Base-by-base conservation (phyloP, 2,329 filamentous ascomycete genomes). In the Westerdykella aurantiaca region DNA sequence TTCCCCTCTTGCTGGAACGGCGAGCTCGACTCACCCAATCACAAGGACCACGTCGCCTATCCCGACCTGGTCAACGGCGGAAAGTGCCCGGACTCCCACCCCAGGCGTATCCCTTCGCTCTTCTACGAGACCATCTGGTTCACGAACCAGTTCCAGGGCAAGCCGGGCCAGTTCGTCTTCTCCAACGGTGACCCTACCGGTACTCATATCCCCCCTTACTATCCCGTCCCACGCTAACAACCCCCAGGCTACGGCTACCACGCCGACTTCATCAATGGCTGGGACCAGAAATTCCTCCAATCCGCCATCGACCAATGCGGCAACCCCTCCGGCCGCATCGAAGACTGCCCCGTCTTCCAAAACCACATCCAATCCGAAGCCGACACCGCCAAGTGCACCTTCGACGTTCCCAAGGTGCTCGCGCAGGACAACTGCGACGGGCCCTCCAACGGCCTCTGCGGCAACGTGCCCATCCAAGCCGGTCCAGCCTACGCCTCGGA, bases 1-100 rank as follows among this genome's bases (percentile, higher is more conserved):
- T 85, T 88, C 70, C 84, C 84, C 3, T 86, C 82, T 6, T 88
- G 84, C 76, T 87, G 85, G 76, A 79, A 88, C 68, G 84, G 83
- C 37, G 66, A 71, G 48, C 72, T 74, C 34, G 78, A 76, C 46
- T 71, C 83, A 35, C 68, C 72, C 38, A 73, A 83, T 69, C 81
- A 80, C 72, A 71, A 74, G 66, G 74, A 75, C 53, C 86, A 87
- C 73, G 81, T 83, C 73, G 55, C 71, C 16, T 88, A 78, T 64
- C 84, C 84, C 38, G 66, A 64, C 37, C 61, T 69, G 42, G 71
- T 68, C 51, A 64, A 78, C 49, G 71, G 73, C 52, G 78, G 77
- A 49, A 74, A 74, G 58, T 82, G 79, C 58, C 78, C 78, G 0
- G 35, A 64, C 3, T 67, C 72, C 6, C 78, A 77, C 55, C 76